phyloP scores from a whole-genome alignment of 805 yeast species.

The Candida silvatica region DNA sequence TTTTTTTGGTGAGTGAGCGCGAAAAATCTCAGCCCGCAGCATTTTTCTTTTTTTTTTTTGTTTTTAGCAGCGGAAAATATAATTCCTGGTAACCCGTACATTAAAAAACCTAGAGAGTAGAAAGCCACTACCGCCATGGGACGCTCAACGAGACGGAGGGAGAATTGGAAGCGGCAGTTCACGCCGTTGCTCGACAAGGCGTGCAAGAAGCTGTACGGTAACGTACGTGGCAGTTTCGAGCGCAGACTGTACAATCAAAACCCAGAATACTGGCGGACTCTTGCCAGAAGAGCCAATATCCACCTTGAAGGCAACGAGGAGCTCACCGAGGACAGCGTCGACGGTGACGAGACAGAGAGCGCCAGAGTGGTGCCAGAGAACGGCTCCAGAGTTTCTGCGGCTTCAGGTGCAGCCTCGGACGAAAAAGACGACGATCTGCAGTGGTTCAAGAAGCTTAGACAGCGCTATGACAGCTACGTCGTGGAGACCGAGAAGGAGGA shows the following conservation, averaged over 20 bases:
- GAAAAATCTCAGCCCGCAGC: too few species aligned
- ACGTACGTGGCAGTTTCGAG: slow-evolving; percentile 8
- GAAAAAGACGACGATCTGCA: slow-evolving; percentile 9
- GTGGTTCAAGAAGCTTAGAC: slow-evolving; percentile 29
- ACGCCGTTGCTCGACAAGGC: slow-evolving; percentile 18
- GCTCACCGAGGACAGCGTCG: too few species aligned
- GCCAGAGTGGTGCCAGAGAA: neutral
- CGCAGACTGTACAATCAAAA: slow-evolving; percentile 5
- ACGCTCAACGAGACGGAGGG: too few species aligned
- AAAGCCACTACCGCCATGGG: too few species aligned
- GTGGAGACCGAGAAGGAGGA: slow-evolving; percentile 28
- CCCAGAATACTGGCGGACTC: slow-evolving; percentile 18
- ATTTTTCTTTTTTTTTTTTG: too few species aligned
- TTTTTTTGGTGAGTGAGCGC: too few species aligned
- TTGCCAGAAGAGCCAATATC: slow-evolving; percentile 24
- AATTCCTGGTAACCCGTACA: too few species aligned
- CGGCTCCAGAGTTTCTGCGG: too few species aligned
- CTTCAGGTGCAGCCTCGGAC: too few species aligned
- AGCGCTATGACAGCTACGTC: slow-evolving; percentile 24
- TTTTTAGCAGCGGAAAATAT: too few species aligned
- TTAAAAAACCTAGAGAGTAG: too few species aligned
- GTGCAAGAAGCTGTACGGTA: slow-evolving; percentile 12
- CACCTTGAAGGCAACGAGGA: slow-evolving; percentile 5
- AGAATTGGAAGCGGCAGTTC: too few species aligned
- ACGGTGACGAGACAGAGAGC: neutral